These are phyloP conservation scores for Calonectria ilicicola DNA, from an alignment of 2,329 filamentous ascomycete genomes.

Conservation along the genomic window DNA sequence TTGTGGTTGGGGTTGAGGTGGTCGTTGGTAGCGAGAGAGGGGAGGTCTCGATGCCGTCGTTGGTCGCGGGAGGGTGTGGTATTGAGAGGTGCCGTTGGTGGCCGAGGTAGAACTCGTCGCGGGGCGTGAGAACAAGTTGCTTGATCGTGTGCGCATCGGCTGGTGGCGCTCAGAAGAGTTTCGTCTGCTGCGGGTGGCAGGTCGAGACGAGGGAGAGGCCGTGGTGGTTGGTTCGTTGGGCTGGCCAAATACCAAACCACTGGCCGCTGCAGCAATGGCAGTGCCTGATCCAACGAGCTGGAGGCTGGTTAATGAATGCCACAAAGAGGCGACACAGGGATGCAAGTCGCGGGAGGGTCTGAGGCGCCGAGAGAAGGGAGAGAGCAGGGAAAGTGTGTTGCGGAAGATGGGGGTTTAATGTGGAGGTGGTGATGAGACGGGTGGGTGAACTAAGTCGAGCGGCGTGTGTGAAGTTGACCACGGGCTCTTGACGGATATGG, in stretches of 20 bases:
- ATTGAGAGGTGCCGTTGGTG: conserved; percentile 46
- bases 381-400: conserved; percentile 41
- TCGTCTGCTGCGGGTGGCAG: conserved; percentile 43
- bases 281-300: conserved; percentile 73
- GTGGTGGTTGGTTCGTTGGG: conserved; percentile 54
- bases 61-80: conserved; percentile 45
- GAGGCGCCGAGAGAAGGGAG: conserved; percentile 27
- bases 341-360: conserved; percentile 38
- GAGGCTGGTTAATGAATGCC: conserved; percentile 36
- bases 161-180: conserved; percentile 51
- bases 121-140: conserved; percentile 53
- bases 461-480: conserved; percentile 33
- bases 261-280: conserved; percentile 70
- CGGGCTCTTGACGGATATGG: conserved; percentile 10
- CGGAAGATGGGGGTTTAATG: conserved; percentile 32
- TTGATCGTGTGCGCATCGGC: conserved; percentile 41
- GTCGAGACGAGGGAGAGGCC: conserved; percentile 43
- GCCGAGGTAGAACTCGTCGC: conserved; percentile 55
- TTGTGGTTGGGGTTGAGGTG: conserved; percentile 54
- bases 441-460: conserved; percentile 21
- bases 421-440: conserved; percentile 36
- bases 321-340: conserved; percentile 31
- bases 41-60: conserved; percentile 51
- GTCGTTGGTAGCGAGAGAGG: conserved; percentile 52
- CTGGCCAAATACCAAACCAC: conserved; percentile 70